Percentiles rank a stretch among this genome's conserved stretches.
Conservation (phyloP, 108 stramenopile genomes). For the Conticribra weissflogii region DNA sequence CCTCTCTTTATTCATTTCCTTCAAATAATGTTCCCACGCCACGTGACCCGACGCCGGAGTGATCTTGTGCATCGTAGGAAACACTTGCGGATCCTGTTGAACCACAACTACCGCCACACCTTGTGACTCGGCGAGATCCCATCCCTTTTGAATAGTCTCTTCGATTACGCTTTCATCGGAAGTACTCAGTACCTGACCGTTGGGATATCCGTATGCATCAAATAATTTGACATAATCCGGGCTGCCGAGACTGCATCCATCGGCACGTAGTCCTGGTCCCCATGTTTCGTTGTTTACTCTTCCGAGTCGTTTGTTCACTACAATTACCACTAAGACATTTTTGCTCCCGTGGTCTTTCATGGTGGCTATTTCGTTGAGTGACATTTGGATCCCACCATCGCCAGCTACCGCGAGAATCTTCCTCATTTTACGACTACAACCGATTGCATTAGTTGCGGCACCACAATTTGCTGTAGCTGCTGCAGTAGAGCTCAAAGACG, state of each 20-base stretch:
- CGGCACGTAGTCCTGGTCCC: constrained; percentile 31
- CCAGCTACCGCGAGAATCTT: constrained; percentile 47
- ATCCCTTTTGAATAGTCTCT: not conserved
- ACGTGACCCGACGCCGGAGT: constrained; percentile 2
- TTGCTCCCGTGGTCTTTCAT: constrained; percentile 15
- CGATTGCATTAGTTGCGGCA: constrained; percentile 10
- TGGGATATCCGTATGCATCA: constrained; percentile 37
- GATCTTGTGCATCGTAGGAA: constrained; percentile 21
- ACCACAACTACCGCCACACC: constrained; percentile 24
- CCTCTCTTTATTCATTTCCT: constrained; percentile 19
- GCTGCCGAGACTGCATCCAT: constrained; percentile 28
- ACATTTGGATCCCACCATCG: constrained; percentile 58
- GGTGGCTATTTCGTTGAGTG: constrained; percentile 33
- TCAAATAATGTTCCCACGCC: constrained; percentile 7
- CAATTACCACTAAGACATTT: constrained; percentile 33
- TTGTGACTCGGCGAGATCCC: constrained; percentile 6
- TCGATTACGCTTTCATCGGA: constrained; percentile 10
- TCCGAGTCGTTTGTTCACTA: constrained; percentile 21
- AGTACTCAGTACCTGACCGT: constrained; percentile 21
- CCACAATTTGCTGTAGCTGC: too few species aligned
- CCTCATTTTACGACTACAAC: not conserved
- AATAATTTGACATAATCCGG: constrained; percentile 32
- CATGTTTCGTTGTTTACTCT: constrained; percentile 32
- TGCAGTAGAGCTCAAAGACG: not conserved
- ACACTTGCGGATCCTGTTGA: constrained; percentile 1